phyloP scores from a whole-genome alignment of 2,329 filamentous ascomycete species.

The Pseudogymnoascus sp. region DNA sequence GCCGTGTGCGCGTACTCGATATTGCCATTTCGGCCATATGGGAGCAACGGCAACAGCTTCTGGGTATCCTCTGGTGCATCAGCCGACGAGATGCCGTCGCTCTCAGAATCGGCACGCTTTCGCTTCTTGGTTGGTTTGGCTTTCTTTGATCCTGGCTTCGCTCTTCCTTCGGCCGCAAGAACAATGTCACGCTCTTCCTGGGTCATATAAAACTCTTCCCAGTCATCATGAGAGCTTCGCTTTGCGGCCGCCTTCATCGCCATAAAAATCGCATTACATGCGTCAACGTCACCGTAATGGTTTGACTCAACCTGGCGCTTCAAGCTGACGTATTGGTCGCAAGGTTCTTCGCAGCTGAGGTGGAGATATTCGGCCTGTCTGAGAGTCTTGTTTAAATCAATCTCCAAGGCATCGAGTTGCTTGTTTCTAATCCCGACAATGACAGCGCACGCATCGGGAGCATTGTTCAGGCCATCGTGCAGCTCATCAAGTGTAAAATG shows the following conservation, averaged over 20 bases:
- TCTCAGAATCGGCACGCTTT: constrained; percentile 12
- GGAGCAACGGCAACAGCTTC: constrained; percentile 17
- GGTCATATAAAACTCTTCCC: constrained; percentile 27
- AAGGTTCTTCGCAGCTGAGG: constrained; percentile 21
- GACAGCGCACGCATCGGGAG: constrained; percentile 29
- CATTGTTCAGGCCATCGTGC: constrained; percentile 28
- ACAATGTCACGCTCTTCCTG: constrained; percentile 8
- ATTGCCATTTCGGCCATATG: constrained; percentile 16
- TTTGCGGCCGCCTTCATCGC: constrained; percentile 17
- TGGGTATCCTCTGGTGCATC: constrained; percentile 14
- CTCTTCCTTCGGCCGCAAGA: not conserved
- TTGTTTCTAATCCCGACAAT: constrained; percentile 29
- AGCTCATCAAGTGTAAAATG: constrained; percentile 30
- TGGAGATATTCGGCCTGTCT: constrained; percentile 31
- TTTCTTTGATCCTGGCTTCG: constrained; percentile 10
- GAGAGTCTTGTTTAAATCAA: constrained; percentile 23
- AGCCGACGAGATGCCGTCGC: constrained; percentile 3
- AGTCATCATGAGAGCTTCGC: constrained; percentile 25
- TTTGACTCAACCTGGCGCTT: constrained; percentile 6
- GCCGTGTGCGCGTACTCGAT: constrained; percentile 16
- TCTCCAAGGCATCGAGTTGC: constrained; percentile 23
- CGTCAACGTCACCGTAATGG: constrained; percentile 11
- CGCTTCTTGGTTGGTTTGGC: constrained; percentile 10
- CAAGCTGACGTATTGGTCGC: constrained; percentile 29
- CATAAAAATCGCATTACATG: not conserved